A percentile compares a stretch with the other conserved stretches of the same genome.
phyloP scores from a whole-genome alignment of 2,329 filamentous ascomycete species.

The Aspergillus clavatus region DNA sequence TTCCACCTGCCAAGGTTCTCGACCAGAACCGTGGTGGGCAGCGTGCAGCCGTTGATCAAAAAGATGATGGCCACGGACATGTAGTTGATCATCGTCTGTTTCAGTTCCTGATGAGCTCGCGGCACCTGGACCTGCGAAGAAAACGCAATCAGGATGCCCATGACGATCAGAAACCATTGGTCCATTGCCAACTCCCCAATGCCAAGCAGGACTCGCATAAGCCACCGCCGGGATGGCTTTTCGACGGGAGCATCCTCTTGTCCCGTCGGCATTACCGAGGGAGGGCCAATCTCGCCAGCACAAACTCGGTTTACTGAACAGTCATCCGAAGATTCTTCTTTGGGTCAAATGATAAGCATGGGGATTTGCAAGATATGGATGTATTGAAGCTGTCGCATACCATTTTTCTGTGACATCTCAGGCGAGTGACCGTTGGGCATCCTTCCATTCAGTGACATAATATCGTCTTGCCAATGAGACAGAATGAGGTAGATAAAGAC shows the following conservation, averaged over 20 bases:
- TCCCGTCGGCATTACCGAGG: neutral
- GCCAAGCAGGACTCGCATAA: neutral
- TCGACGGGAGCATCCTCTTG: neutral
- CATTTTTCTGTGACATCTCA: neutral
- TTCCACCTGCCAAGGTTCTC: conserved; percentile 50
- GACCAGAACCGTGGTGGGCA: conserved; percentile 52
- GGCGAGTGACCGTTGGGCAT: neutral
- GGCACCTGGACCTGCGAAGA: conserved; percentile 52
- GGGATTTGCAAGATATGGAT: neutral
- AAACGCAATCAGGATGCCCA: conserved; percentile 46
- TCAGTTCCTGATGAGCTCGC: conserved; percentile 44
- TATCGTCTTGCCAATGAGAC: neutral
- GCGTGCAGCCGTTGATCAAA: conserved; percentile 60
- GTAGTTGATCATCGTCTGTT: conserved; percentile 51
- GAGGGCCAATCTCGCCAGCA: neutral
- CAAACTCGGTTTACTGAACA: neutral
- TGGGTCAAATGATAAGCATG: neutral
- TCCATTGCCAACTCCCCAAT: conserved; percentile 22
- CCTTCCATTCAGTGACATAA: neutral
- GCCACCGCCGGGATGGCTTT: neutral
- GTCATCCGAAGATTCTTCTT: neutral
- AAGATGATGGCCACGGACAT: conserved; percentile 62
- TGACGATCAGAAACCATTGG: conserved; percentile 58
- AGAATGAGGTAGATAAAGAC: neutral
- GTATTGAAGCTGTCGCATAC: neutral